Evolutionary conservation across 2,329 filamentous ascomycete genomes (phyloP), one percentile per base, ranked within the genome.

Genomic region (Sporothrix inflata): DNA sequence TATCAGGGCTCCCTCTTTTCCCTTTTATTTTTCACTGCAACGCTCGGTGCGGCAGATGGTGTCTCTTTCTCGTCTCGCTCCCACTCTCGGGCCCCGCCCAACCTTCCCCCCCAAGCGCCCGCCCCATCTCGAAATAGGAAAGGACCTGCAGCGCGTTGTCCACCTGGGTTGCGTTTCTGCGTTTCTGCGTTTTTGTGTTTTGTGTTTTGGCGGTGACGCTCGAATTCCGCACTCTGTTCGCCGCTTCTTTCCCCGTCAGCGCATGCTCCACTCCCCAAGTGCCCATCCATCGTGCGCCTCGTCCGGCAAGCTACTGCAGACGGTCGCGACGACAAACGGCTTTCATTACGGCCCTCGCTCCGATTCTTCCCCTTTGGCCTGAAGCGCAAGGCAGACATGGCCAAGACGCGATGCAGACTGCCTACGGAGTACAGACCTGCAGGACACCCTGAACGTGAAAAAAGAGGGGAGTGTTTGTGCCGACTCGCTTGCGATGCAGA

Each of bases 321-420:
- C 5, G 24, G 27, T 14, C n/a, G n/a, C n/a, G n/a, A n/a, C n/a
- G n/a, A n/a, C n/a, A n/a, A n/a, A n/a, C n/a, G n/a, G n/a, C n/a
- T n/a, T n/a, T n/a, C n/a, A n/a, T n/a, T n/a, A n/a, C 16, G 45
- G 45, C 45, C 14, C 14, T 47, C 14, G 8, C 45, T 47, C 45
- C 45, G 45, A 47, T 47, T 3, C 16, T 47, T 47, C 45, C 14
- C 14, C n/a, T 60, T 30, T 60, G 30, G 27, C 16, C 55, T 60
- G 30, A 27, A 53, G 55, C 55, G 55, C 53, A 57, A 60, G 55
- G 55, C 55, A 60, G 55, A 60, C 55, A 60, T 60, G 55, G 55
- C 55, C 55, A 60, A 60, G 55, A 38, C 3, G 12, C 12, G 11
- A 45, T 14, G 6, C n/a, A n/a, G n/a, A n/a, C n/a, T n/a, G n/a